These are phyloP conservation scores for Phytophthora sp. DNA, from an alignment of 352 stramenopile species.

Conservation along the genomic window DNA sequence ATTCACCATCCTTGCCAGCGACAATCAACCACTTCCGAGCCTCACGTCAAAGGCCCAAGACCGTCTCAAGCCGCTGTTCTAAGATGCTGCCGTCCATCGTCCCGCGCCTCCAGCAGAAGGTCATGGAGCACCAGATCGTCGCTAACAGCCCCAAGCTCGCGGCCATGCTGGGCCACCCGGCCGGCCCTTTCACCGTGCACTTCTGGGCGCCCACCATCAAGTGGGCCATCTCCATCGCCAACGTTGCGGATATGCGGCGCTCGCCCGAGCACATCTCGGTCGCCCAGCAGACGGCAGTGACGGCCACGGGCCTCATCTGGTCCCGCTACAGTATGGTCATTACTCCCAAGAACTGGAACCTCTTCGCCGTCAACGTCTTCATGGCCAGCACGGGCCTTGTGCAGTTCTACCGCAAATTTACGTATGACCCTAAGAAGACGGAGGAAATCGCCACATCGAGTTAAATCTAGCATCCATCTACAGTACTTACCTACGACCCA, in stretches of 20 bases:
- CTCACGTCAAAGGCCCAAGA: no score
- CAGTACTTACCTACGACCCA: neutral
- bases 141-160: slow-evolving; percentile 71
- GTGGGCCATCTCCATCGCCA: slow-evolving; percentile 88
- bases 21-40: no score
- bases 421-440: slow-evolving; percentile 18
- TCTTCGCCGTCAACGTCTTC: slow-evolving; percentile 92
- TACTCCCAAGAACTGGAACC: slow-evolving; percentile 92
- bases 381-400: slow-evolving; percentile 87
- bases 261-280: slow-evolving; percentile 82
- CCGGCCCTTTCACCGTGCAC: slow-evolving; percentile 91
- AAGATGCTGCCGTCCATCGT: slow-evolving; percentile 82
- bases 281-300: slow-evolving; percentile 83
- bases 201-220: slow-evolving; percentile 92
- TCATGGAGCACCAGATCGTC: slow-evolving; percentile 73
- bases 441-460: neutral
- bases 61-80: no score
- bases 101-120: slow-evolving; percentile 74
- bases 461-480: neutral
- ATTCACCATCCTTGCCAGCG: no score
- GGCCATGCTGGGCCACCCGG: slow-evolving; percentile 72
- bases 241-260: slow-evolving; percentile 87
- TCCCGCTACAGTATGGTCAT: slow-evolving; percentile 90
- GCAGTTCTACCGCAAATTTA: slow-evolving; percentile 62
- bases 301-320: slow-evolving; percentile 89